These are phyloP conservation scores for Tephrocybe sp. DNA, from an alignment of 768 basidiomycete species.

Conservation along the genomic window DNA sequence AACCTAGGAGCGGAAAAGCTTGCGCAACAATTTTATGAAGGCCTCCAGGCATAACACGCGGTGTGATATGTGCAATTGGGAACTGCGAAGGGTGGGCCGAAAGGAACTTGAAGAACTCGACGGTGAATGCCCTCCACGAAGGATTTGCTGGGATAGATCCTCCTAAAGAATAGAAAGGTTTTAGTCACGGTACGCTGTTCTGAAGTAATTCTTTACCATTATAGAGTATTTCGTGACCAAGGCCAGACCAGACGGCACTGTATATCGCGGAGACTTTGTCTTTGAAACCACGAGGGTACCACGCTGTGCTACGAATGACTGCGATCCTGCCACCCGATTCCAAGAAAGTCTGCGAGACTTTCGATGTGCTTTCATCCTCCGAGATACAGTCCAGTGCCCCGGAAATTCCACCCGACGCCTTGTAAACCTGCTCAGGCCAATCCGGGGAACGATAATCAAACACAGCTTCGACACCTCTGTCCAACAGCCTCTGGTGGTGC, in stretches of 20 bases:
- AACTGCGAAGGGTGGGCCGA: conserved; percentile 22
- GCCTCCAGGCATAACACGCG: conserved; percentile 34
- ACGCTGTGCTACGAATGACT: conserved; percentile 25
- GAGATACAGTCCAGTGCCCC: conserved; percentile 35
- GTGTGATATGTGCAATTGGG: conserved; percentile 25
- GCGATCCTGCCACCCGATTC: conserved; percentile 30
- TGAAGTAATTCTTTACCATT: conserved; percentile 21
- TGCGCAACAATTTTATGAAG: conserved; percentile 25
- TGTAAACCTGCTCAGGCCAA: conserved; percentile 29
- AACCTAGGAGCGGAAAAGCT: conserved; percentile 28
- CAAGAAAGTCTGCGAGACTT: conserved; percentile 28
- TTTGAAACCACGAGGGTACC: conserved; percentile 25
- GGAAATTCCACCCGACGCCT: conserved; percentile 26
- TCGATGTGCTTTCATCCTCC: conserved; percentile 28
- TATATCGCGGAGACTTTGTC: conserved; percentile 26
- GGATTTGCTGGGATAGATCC: conserved; percentile 22
- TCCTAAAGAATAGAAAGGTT: conserved; percentile 10
- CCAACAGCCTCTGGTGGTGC: conserved; percentile 26
- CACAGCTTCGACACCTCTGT: conserved; percentile 28
- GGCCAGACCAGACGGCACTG: conserved; percentile 32
- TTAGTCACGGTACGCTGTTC: not conserved
- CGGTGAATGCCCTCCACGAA: conserved; percentile 27
- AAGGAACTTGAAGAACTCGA: conserved; percentile 31
- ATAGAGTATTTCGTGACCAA: conserved; percentile 31
- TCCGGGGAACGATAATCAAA: conserved; percentile 31